A percentile compares a stretch with the other conserved stretches of the same genome.
Evolutionary conservation across 169 alveolate species (phyloP).

Genomic region (Miamiensis avidus): DNA sequence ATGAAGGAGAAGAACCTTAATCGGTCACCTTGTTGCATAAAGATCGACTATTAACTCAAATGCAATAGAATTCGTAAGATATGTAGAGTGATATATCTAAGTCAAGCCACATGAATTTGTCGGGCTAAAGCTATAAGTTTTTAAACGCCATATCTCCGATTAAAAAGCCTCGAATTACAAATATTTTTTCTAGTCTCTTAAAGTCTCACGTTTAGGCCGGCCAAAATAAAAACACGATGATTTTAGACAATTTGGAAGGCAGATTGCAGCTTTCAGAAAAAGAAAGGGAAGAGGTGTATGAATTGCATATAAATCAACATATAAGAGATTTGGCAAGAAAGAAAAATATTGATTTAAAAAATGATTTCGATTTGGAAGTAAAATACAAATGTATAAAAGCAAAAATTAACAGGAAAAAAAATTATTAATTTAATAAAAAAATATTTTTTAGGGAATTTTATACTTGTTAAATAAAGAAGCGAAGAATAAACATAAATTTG

Average conservation of each 20-base stretch:
- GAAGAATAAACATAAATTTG: background rate
- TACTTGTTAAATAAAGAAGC: background rate
- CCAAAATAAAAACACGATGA: background rate
- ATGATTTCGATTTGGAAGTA: background rate
- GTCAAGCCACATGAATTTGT: background rate
- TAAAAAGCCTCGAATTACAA: background rate
- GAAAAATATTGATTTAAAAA: background rate
- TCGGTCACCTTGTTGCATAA: no score
- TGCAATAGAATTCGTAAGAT: no score
- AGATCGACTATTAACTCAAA: no score
- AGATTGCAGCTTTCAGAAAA: no score
- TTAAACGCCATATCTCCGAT: background rate
- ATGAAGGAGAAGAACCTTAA: no score
- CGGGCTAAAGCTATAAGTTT: background rate
- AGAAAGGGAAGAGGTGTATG: background rate
- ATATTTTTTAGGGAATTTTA: background rate
- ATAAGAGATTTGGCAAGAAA: background rate
- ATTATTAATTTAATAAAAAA: no score
- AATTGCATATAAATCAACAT: background rate
- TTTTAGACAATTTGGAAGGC: background rate
- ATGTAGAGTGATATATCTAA: no score
- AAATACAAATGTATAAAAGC: no score
- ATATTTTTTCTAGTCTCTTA: no score
- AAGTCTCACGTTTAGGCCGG: background rate
- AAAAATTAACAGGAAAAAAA: background rate